phyloP scores from a whole-genome alignment of 2,329 filamentous ascomycete genomes.

The Microdochium nivale region DNA sequence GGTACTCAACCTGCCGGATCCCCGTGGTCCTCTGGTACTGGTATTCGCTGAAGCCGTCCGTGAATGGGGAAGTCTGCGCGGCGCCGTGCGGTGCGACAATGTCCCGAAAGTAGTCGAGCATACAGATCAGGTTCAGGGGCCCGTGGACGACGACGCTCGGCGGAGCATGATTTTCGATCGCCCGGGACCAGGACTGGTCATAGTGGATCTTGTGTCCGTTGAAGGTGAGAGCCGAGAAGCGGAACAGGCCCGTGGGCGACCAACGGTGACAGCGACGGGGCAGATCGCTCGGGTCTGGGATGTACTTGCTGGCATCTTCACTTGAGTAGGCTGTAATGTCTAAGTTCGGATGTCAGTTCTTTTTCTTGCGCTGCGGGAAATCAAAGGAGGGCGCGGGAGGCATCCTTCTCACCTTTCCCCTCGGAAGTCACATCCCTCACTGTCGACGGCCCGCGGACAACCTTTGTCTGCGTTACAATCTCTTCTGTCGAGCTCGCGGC shows the following conservation, averaged over 20 bases:
- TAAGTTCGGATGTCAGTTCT: too few species aligned
- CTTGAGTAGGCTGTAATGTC: background rate
- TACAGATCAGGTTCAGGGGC: conserved; percentile 64
- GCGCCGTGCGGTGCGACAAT: conserved; percentile 19
- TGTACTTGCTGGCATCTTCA: background rate
- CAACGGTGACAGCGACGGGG: conserved; percentile 25
- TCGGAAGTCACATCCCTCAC: conserved; percentile 12
- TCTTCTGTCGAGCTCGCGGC: conserved; percentile 5
- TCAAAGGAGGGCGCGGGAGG: too few species aligned
- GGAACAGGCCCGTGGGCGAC: conserved; percentile 54
- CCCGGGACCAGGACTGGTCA: conserved; percentile 55
- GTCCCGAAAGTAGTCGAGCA: conserved; percentile 61
- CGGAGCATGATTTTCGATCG: conserved; percentile 58
- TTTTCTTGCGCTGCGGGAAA: too few species aligned
- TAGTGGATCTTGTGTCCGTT: conserved; percentile 85
- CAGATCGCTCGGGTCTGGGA: conserved; percentile 4
- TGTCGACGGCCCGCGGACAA: conserved; percentile 13
- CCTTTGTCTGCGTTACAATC: conserved; percentile 6
- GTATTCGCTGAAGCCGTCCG: conserved; percentile 9
- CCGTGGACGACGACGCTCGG: conserved; percentile 69
- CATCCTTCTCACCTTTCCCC: conserved; percentile 9
- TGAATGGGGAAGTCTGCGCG: too few species aligned
- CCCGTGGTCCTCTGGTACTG: conserved; percentile 7
- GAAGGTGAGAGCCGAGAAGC: conserved; percentile 77
- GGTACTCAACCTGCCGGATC: conserved; percentile 46